Base-by-base conservation (phyloP, 2,329 filamentous ascomycete species). In the Diaporthe sp. region DNA sequence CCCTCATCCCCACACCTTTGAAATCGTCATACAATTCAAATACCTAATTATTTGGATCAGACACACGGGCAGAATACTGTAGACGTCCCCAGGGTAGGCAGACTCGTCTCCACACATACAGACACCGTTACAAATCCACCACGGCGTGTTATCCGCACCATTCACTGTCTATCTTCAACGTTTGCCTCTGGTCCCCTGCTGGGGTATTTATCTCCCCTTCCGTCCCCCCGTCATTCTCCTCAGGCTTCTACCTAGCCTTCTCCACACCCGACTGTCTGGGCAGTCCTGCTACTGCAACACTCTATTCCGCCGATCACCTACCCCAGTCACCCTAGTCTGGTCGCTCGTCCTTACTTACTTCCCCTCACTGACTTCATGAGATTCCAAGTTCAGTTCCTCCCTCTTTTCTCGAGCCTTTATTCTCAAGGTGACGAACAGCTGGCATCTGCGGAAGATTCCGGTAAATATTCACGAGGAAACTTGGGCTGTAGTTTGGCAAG, bases 231-330 rank as follows among this genome's bases (percentile, higher is more conserved):
- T 54, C 13, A 13, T 28, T 35, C 33, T 8, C 40, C 19, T 15
- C 40, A 25, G 47, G 13, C n/a, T 38, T 19, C 15, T 9, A 40
- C 4, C n/a, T 17, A 40, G 60, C 28, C 58, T 64, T 64, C 47
- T 28, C 64, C 64, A 40, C 35, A 19, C 33, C 61, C 61, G 45
- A 54, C 64, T 68, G 33, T 68, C 47, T 68, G 64, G 64, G 47
- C 64, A 68, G 13, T 33, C 28, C 47, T 54, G 47, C 33, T 7
- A 54, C 64, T 40, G 45, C 33, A 40, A 17, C 35, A 30, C 33
- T n/a, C 33, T 42, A 8, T 52, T 38, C 38, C 5, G 30, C 38
- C 45, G 13, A 52, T 52, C n/a, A 25, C 3, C 38, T 19, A 28
- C 30, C 42, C 64, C n/a, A 19, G 45, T 35, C 13, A 35, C 30